phyloP scores from a whole-genome alignment of 169 alveolate species.

The Cryptosporidium tyzzeri region DNA sequence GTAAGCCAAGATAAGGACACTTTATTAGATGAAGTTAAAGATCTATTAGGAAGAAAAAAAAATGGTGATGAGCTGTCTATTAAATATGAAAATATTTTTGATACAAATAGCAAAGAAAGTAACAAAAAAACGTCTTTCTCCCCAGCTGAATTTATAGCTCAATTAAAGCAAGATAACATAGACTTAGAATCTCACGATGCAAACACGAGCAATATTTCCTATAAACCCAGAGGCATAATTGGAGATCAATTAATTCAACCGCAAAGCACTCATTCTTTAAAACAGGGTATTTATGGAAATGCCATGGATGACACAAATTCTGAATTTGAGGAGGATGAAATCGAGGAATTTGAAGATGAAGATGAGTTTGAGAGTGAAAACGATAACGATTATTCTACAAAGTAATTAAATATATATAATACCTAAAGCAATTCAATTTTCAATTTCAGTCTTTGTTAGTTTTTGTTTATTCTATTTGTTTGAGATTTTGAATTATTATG shows the following conservation, averaged over 20 bases:
- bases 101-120: not conserved
- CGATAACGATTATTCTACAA: not conserved
- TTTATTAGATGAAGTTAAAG: not conserved
- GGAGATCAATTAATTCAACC: not conserved
- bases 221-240: not conserved
- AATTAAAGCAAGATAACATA: not conserved
- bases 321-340: slow-evolving; percentile 10
- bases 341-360: not conserved
- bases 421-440: slow-evolving; percentile 4
- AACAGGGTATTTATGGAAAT: not conserved
- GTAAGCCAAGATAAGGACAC: not conserved
- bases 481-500: not conserved
- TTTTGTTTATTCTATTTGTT: not conserved
- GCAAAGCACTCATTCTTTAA: not conserved
- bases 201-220: too few species aligned
- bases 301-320: not conserved
- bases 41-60: not conserved
- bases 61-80: not conserved
- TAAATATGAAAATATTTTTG: not conserved
- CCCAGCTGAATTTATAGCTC: not conserved
- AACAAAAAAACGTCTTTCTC: not conserved
- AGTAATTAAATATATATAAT: not conserved
- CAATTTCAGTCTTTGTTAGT: not conserved
- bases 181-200: not conserved
- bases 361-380: not conserved